Evolutionary conservation across 2,329 filamentous ascomycete species (phyloP).

Genomic region (Aspergillus tamarii): DNA sequence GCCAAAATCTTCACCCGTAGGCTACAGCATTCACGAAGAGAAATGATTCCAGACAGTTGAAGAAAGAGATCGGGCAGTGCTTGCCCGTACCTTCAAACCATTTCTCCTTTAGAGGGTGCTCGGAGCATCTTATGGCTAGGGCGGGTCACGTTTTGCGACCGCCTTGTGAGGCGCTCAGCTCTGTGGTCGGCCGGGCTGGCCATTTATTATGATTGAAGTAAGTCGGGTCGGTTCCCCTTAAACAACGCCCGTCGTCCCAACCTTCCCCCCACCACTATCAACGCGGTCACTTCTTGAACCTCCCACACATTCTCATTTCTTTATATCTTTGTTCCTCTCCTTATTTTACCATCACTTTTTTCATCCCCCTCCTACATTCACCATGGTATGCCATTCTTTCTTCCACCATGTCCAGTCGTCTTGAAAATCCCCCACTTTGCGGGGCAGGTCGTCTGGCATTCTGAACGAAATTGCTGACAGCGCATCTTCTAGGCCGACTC

Average conservation of each 20-base stretch:
- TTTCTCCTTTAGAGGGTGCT: constrained; percentile 9
- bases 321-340: constrained; percentile 18
- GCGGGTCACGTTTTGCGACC: constrained; percentile 30
- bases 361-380: constrained; percentile 22
- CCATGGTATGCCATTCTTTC: constrained; percentile 33
- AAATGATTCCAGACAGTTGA: background rate
- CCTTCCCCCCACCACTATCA: constrained; percentile 17
- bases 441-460: constrained; percentile 31
- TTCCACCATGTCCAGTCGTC: constrained; percentile 14
- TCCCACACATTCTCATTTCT: constrained; percentile 23
- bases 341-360: constrained; percentile 17
- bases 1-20: background rate
- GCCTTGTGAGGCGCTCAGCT: constrained; percentile 25
- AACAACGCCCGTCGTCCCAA: constrained; percentile 20
- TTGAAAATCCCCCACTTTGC: constrained; percentile 37
- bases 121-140: constrained; percentile 12
- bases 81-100: constrained; percentile 10
- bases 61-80: background rate
- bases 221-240: constrained; percentile 25
- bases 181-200: constrained; percentile 13
- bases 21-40: background rate
- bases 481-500: constrained; percentile 76
- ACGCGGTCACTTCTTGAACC: constrained; percentile 26
- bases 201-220: constrained; percentile 20
- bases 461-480: constrained; percentile 31